These are phyloP conservation scores for Leptodontidium sp. DNA, from an alignment of 2,329 filamentous ascomycete species.

Conservation along the genomic window DNA sequence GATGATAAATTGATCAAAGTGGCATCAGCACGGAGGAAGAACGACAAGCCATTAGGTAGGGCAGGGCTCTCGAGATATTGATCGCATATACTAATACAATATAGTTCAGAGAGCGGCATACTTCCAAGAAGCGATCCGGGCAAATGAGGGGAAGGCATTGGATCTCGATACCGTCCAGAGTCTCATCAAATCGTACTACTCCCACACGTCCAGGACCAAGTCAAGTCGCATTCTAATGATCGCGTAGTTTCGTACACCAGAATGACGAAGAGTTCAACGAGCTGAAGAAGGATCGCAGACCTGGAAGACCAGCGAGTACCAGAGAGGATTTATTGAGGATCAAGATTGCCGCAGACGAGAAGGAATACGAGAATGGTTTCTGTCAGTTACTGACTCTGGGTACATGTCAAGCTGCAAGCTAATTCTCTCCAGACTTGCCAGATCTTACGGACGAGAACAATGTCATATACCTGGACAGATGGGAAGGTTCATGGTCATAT, in stretches of 20 bases:
- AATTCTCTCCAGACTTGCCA: conserved; percentile 65
- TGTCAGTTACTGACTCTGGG: conserved; percentile 59
- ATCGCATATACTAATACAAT: conserved; percentile 31
- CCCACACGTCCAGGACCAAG: conserved; percentile 48
- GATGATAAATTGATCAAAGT: conserved; percentile 84
- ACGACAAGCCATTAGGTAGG: conserved; percentile 76
- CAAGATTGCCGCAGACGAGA: conserved; percentile 73
- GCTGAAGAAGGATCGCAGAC: conserved; percentile 73
- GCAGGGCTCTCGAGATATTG: conserved; percentile 11
- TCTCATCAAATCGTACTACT: conserved; percentile 67
- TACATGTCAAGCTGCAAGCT: conserved; percentile 14
- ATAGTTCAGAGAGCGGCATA: conserved; percentile 73
- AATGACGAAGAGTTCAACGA: conserved; percentile 74
- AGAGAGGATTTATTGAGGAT: conserved; percentile 81
- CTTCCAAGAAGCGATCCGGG: conserved; percentile 72
- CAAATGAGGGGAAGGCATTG: conserved; percentile 59
- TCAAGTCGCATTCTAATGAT: conserved; percentile 23
- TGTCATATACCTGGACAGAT: conserved; percentile 70
- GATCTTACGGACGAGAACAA: conserved; percentile 76
- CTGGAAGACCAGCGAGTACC: conserved; percentile 80
- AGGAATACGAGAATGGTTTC: conserved; percentile 85
- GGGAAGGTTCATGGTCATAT: conserved; percentile 86
- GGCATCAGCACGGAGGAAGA: conserved; percentile 72
- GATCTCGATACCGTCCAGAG: conserved; percentile 65
- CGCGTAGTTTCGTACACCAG: conserved; percentile 68